Base-by-base conservation (phyloP, 805 yeast genomes). In the Pichia phayaonensis region DNA sequence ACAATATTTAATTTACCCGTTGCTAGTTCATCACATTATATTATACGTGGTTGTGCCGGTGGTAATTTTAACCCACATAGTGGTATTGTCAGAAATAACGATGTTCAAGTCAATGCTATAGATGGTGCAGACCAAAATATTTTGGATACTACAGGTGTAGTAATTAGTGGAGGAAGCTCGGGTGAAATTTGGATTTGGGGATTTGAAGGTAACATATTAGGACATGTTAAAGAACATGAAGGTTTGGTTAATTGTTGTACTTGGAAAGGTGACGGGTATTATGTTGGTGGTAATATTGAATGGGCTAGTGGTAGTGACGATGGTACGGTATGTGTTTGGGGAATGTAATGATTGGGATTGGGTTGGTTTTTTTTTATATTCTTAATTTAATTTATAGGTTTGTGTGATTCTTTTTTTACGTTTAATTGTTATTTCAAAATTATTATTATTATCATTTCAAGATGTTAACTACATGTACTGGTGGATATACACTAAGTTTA, bases 181-280 rank as follows among this genome's bases (percentile, higher is more conserved):
- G 57, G 57, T 6, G 51, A 54, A 42, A 47, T 54, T 31, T 54
- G 57, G 57, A 26, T 54, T 23, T 54, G 57, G 57, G 57, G 55
- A 1, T 40, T 46, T 21, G 48, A 50, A 39, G 57, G 57, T 23
- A 54, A 54, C 23, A 42, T 54, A 7, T 31, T 54, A 10, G 50
- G 48, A 4, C 50, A 50, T 40, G 40, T 54, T 10, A 40, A 52
- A 11, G 52, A 41, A 11, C 57, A 54, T 42, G 45, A 47, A 11
- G 48, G 48, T 15, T 48, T 52, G 16, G 57, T 54, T 3, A 54
- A 51, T 29, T 54, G 55, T 31, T 46, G 52, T 15, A 34, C 45
- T 8, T 54, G 57, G 57, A 39, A 52, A 20, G 49, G 49, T 15
- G 50, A 51, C 13, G 52, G 51, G 1, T 49, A 47, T 26, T 31